These are phyloP conservation scores for Suillus weaverae DNA, from an alignment of 768 basidiomycete genomes.

Conservation along the genomic window DNA sequence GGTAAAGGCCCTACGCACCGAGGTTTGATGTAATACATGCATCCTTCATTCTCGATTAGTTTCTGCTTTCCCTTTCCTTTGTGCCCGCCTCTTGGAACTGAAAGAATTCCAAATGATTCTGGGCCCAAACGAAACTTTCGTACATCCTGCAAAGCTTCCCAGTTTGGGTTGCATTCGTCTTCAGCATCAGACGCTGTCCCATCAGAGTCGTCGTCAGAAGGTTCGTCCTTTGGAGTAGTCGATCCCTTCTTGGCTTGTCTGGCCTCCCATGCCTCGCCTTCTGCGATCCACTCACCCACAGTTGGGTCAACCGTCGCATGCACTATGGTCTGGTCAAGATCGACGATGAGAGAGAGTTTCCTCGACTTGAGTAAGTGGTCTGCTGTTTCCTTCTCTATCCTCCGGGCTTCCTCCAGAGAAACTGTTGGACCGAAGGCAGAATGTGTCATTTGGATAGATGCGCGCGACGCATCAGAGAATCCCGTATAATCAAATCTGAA, in stretches of 20 bases:
- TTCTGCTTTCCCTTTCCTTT: slow-evolving; percentile 61
- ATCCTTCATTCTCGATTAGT: slow-evolving; percentile 72
- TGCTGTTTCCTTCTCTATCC: slow-evolving; percentile 83
- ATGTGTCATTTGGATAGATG: slow-evolving; percentile 93
- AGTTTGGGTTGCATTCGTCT: slow-evolving; percentile 86
- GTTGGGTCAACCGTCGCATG: slow-evolving; percentile 99
- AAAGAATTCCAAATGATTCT: slow-evolving; percentile 60
- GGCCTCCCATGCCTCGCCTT: slow-evolving; percentile 80
- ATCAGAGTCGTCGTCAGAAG: slow-evolving; percentile 38
- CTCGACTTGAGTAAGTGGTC: slow-evolving; percentile 70
- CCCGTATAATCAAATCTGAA: slow-evolving; percentile 81
- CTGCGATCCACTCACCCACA: slow-evolving; percentile 94
- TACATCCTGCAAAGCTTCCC: slow-evolving; percentile 88
- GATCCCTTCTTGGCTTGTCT: slow-evolving; percentile 47
- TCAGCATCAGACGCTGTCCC: slow-evolving; percentile 41
- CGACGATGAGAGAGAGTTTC: slow-evolving; percentile 93
- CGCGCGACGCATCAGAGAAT: slow-evolving; percentile 82
- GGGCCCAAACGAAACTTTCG: slow-evolving; percentile 84
- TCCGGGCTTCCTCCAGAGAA: slow-evolving; percentile 87
- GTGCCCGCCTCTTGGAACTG: slow-evolving; percentile 37
- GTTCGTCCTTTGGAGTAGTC: slow-evolving; percentile 29
- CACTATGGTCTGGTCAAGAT: slow-evolving; percentile 98
- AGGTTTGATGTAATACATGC: slow-evolving; percentile 98
- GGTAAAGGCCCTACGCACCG: slow-evolving; percentile 53
- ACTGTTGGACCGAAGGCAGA: slow-evolving; percentile 89